A percentile compares a stretch with the other conserved stretches of the same genome.
Conservation (phyloP, 164 flowering plant genomes). For the Chloranthus sessilifolius region DNA sequence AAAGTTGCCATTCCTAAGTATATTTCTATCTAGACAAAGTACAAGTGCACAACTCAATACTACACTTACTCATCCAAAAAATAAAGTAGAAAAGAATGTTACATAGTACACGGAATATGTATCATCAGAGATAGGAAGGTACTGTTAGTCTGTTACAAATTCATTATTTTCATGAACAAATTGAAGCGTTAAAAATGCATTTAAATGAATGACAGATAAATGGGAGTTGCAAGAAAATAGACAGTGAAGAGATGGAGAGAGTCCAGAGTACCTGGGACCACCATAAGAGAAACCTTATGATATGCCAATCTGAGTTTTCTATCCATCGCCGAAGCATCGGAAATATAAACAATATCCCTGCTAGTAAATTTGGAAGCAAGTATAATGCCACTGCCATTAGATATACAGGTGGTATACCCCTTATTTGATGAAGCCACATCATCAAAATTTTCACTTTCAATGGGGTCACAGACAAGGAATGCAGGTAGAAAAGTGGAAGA, state of each 20-base stretch:
- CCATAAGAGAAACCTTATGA: conserved; percentile 84
- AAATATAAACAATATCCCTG: conserved; percentile 67
- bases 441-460: conserved; percentile 30
- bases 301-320: conserved; percentile 94
- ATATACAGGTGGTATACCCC: conserved; percentile 78
- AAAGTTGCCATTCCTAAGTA: too few species aligned
- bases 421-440: conserved; percentile 39
- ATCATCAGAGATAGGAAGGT: too few species aligned
- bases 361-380: conserved; percentile 76
- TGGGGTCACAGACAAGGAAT: conserved; percentile 33
- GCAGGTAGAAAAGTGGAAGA: conserved; percentile 69
- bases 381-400: conserved; percentile 70
- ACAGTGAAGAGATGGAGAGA: neutral
- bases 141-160: too few species aligned
- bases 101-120: too few species aligned
- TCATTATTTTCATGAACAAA: too few species aligned
- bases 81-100: too few species aligned
- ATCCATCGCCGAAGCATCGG: conserved; percentile 97
- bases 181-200: too few species aligned
- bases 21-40: too few species aligned
- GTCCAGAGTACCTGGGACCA: conserved; percentile 89
- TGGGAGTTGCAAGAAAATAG: neutral
- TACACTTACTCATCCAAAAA: too few species aligned
- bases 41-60: too few species aligned
- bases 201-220: neutral